phyloP scores from a whole-genome alignment of 768 basidiomycete genomes.

The Boletales sp. region DNA sequence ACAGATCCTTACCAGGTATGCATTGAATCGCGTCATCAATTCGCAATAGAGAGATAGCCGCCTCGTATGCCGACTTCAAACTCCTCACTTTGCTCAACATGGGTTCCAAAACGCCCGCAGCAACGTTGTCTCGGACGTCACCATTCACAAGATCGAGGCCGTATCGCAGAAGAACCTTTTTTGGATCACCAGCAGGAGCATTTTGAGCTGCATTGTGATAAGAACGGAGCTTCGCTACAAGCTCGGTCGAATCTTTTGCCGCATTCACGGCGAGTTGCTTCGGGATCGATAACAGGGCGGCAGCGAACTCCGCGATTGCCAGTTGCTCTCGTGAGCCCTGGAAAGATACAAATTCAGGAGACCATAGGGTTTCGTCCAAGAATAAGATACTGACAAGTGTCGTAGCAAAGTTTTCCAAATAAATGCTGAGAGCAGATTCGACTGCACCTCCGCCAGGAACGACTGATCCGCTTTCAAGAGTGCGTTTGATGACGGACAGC shows the following conservation, averaged over 20 bases:
- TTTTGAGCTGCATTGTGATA: conserved; percentile 98
- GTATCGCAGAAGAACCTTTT: conserved; percentile 86
- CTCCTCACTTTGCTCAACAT: conserved; percentile 97
- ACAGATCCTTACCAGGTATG: conserved; percentile 62
- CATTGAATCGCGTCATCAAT: conserved; percentile 97
- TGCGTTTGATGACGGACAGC: conserved; percentile 92
- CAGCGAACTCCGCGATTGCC: conserved; percentile 98
- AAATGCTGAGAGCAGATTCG: conserved; percentile 94
- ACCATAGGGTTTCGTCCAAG: no score
- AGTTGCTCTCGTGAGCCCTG: conserved; percentile 98
- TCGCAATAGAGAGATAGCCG: conserved; percentile 88
- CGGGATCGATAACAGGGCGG: conserved; percentile 88
- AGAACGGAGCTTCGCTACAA: conserved; percentile 93
- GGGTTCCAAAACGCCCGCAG: conserved; percentile 91
- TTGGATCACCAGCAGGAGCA: conserved; percentile 85
- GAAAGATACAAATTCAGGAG: conserved; percentile 1
- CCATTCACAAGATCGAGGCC: conserved; percentile 94
- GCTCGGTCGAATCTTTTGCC: conserved; percentile 96
- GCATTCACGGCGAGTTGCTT: conserved; percentile 97
- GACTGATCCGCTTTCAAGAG: conserved; percentile 91
- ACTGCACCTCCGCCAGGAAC: conserved; percentile 98
- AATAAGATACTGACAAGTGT: conserved; percentile 66
- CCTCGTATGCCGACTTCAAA: conserved; percentile 95
- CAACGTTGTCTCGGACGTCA: conserved; percentile 91
- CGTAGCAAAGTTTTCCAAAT: conserved; percentile 97